Percentiles rank a stretch among this genome's conserved stretches.
These are phyloP conservation scores for Erythrobasidium hasegawianum DNA, from an alignment of 1,284 basidiomycete genomes.

Conservation along the genomic window DNA sequence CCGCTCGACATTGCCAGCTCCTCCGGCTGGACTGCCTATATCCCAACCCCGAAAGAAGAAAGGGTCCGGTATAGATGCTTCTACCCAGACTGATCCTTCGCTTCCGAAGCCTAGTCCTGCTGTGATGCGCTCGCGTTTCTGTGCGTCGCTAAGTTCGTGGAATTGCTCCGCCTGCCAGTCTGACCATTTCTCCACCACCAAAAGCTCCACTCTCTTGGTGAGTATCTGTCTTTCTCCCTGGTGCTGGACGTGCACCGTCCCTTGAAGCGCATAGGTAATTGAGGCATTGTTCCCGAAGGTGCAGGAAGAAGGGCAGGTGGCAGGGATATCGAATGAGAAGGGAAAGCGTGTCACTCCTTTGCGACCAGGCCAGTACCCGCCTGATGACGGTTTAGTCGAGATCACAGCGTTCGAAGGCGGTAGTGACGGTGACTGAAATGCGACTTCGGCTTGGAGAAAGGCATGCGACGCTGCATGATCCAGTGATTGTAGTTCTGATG, in stretches of 20 bases:
- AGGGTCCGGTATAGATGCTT: conserved; percentile 20
- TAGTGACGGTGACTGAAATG: conserved; percentile 43
- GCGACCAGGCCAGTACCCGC: conserved; percentile 42
- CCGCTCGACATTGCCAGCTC: neutral
- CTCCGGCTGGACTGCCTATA: neutral
- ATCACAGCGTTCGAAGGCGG: conserved; percentile 45
- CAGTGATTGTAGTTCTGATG: conserved; percentile 43
- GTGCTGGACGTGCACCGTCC: conserved; percentile 29
- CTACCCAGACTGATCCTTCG: conserved; percentile 18
- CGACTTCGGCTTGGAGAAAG: conserved; percentile 39
- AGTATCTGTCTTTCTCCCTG: conserved; percentile 23
- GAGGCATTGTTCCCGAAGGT: conserved; percentile 42
- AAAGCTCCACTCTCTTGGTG: conserved; percentile 13
- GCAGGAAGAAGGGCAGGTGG: conserved; percentile 41
- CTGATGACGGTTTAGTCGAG: conserved; percentile 23
- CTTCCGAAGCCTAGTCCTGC: conserved; percentile 4
- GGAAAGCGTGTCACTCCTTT: conserved; percentile 46
- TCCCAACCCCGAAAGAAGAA: conserved; percentile 23
- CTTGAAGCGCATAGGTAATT: conserved; percentile 42
- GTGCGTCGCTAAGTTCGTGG: conserved; percentile 11
- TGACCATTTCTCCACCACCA: conserved; percentile 27
- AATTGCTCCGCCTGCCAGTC: conserved; percentile 30
- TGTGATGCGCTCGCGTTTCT: conserved; percentile 17
- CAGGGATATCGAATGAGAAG: conserved; percentile 43
- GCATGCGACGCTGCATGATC: conserved; percentile 45